These are phyloP conservation scores for Thymus mandschuricus DNA, from an alignment of 257 asterid genomes.

Conservation along the genomic window DNA sequence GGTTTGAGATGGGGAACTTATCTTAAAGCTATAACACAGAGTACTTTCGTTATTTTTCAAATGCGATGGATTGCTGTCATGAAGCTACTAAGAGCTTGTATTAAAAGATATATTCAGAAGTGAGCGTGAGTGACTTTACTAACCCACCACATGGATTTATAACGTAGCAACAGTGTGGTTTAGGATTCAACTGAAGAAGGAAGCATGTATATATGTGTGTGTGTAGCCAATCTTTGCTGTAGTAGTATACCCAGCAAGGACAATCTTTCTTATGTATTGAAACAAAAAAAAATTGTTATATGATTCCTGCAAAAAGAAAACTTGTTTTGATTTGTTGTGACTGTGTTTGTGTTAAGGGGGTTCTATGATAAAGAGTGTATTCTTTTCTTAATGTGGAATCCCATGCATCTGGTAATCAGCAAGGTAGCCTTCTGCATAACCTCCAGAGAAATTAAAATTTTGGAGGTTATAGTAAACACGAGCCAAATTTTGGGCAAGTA, in stretches of 20 bases:
- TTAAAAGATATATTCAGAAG: slow-evolving; percentile 1
- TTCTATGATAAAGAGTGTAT: neutral
- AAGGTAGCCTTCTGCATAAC: slow-evolving; percentile 10
- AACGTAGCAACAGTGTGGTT: neutral
- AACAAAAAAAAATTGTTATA: neutral
- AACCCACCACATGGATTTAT: neutral
- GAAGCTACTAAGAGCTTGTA: slow-evolving; percentile 15
- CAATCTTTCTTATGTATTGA: neutral
- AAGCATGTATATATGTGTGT: neutral
- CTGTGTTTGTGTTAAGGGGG: neutral
- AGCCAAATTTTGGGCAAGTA: neutral
- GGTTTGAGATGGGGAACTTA: neutral
- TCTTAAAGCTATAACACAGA: neutral
- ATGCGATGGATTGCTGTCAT: neutral
- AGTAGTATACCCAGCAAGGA: slow-evolving; percentile 2
- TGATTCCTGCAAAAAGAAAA: neutral
- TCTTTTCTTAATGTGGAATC: neutral
- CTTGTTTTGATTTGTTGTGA: neutral
- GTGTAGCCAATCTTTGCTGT: neutral
- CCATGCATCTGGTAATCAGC: neutral
- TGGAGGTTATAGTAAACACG: neutral
- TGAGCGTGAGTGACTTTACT: neutral
- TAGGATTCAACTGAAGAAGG: slow-evolving; percentile 5
- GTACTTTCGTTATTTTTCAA: neutral
- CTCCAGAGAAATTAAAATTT: neutral